A percentile compares a stretch with the other conserved stretches of the same genome.
phyloP scores from a whole-genome alignment of 78 protist genomes.

The Emiliania huxleyi region DNA sequence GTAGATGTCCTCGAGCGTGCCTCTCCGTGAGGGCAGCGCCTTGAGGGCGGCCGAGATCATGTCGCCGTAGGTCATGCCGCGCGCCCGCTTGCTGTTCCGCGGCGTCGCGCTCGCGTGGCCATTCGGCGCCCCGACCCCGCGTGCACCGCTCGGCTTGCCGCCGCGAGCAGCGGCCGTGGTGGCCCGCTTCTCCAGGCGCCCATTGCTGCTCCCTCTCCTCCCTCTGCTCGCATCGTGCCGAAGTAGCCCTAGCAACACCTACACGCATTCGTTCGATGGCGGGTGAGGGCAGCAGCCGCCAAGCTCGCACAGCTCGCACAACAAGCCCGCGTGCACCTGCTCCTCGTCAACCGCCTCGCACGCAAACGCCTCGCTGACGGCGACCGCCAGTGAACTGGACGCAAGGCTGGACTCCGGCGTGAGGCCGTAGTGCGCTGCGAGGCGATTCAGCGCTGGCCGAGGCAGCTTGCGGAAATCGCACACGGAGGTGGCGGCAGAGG shows the following conservation, averaged over 20 bases:
- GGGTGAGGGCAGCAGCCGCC: neutral
- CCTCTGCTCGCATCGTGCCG: no score
- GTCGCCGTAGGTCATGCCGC: neutral
- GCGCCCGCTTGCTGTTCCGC: neutral
- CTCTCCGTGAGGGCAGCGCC: neutral
- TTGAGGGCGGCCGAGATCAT: neutral
- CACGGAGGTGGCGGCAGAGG: no score
- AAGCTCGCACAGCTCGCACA: no score
- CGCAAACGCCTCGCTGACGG: neutral
- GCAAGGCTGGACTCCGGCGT: no score
- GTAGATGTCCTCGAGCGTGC: neutral
- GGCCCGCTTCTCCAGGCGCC: neutral
- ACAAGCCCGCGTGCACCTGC: no score
- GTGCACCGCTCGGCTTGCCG: neutral
- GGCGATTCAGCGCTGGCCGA: neutral
- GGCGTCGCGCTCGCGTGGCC: neutral
- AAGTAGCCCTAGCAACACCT: neutral
- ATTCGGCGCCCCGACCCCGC: neutral
- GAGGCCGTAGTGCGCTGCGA: neutral
- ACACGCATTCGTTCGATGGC: neutral
- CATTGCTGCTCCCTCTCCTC: neutral
- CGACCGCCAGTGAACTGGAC: neutral
- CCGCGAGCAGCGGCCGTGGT: no score
- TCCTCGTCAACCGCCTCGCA: neutral
- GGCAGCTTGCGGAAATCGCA: neutral